These are phyloP conservation scores for Dimocarpus longan DNA, from an alignment of 345 rosid genomes.

Conservation along the genomic window DNA sequence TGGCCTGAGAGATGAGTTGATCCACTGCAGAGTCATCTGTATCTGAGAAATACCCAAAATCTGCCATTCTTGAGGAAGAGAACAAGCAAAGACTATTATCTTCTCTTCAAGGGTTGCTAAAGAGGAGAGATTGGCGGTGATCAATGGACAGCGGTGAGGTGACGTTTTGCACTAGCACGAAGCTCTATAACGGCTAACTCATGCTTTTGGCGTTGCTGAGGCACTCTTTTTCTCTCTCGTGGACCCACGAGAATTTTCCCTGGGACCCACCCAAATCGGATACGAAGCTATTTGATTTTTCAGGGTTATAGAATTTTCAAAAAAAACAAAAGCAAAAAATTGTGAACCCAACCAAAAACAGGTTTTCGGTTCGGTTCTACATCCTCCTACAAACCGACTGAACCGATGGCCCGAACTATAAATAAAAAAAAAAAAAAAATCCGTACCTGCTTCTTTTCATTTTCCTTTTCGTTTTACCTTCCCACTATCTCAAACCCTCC, in stretches of 20 bases:
- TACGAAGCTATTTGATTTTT: not conserved
- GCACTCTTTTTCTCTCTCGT: not conserved
- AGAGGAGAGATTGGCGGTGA: not conserved
- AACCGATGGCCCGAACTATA: no score
- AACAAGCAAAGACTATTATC: not conserved
- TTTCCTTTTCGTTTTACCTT: no score
- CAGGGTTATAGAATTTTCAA: no score
- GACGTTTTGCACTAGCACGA: not conserved
- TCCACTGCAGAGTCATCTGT: conserved; percentile 82
- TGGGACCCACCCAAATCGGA: not conserved
- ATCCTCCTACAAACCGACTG: no score
- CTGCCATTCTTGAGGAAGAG: conserved; percentile 50
- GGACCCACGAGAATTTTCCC: not conserved
- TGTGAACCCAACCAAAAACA: no score
- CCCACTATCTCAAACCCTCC: no score
- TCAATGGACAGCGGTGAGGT: not conserved
- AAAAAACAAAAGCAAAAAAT: no score
- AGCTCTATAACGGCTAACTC: conserved; percentile 50
- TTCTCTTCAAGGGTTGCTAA: not conserved
- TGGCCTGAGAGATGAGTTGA: conserved; percentile 63
- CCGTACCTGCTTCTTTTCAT: no score
- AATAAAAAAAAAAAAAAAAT: no score
- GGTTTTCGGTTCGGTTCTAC: no score
- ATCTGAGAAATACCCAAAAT: conserved; percentile 63
- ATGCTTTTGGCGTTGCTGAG: conserved; percentile 25